Conservation (phyloP, 768 basidiomycete genomes). For the Goffeauzyma gilvescens region DNA sequence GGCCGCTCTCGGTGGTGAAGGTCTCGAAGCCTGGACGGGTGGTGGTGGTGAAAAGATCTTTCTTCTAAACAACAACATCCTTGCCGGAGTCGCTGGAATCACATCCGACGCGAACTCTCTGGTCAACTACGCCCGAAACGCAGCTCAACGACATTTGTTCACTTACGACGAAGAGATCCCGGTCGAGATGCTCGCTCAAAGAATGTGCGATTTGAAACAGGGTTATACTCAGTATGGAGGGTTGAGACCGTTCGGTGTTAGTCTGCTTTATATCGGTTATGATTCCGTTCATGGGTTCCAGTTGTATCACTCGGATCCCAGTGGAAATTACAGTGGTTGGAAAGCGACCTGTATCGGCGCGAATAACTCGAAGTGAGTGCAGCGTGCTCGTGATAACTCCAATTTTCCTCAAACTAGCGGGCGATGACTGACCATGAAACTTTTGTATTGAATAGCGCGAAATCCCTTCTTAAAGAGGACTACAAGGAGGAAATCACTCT, state of each 20-base stretch:
- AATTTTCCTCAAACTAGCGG: too few relatives aligned
- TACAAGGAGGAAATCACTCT: slow-evolving; percentile 87
- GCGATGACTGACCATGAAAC: background rate
- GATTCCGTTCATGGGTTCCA: slow-evolving; percentile 93
- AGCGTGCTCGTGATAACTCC: too few relatives aligned
- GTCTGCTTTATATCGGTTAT: slow-evolving; percentile 86
- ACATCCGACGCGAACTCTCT: slow-evolving; percentile 96
- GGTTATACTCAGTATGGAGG: slow-evolving; percentile 96
- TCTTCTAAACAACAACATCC: slow-evolving; percentile 76
- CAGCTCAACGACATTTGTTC: slow-evolving; percentile 73
- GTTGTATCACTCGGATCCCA: slow-evolving; percentile 93
- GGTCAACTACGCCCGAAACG: slow-evolving; percentile 77
- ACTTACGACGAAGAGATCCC: slow-evolving; percentile 94
- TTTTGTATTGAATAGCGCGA: slow-evolving; percentile 42
- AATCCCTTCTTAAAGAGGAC: slow-evolving; percentile 88
- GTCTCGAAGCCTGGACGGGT: slow-evolving; percentile 38
- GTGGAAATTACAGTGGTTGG: slow-evolving; percentile 94
- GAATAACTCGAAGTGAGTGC: slow-evolving; percentile 48
- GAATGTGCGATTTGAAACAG: slow-evolving; percentile 91
- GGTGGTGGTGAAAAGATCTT: slow-evolving; percentile 98
- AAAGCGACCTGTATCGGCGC: slow-evolving; percentile 98
- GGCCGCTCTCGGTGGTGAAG: slow-evolving; percentile 42
- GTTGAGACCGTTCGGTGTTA: slow-evolving; percentile 94
- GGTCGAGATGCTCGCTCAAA: slow-evolving; percentile 82
- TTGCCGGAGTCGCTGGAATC: slow-evolving; percentile 84